These are phyloP conservation scores for Trichoderma pleuroti DNA, from an alignment of 2,329 filamentous ascomycete species.

Conservation along the genomic window DNA sequence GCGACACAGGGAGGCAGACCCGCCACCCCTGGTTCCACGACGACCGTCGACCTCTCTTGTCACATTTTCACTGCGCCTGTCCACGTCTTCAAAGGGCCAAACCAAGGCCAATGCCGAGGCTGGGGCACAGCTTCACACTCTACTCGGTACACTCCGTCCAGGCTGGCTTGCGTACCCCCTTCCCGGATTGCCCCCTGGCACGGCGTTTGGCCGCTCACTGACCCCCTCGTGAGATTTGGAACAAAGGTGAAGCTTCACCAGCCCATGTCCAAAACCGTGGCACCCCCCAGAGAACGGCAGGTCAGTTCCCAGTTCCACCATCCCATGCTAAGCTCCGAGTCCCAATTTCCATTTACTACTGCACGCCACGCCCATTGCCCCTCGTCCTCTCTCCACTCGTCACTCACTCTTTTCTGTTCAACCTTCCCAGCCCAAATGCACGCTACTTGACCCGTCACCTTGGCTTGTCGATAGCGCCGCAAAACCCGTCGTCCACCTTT, in stretches of 20 bases:
- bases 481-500: conserved; percentile 3
- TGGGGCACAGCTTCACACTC: background rate
- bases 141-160: conserved; percentile 7
- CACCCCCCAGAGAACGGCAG: conserved; percentile 16
- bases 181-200: conserved; percentile 14
- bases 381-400: conserved; percentile 17
- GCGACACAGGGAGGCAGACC: conserved; percentile 18
- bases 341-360: conserved; percentile 20
- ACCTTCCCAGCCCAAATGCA: conserved; percentile 18
- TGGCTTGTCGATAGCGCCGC: conserved; percentile 21
- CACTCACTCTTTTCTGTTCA: conserved; percentile 15
- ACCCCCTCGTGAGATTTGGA: conserved; percentile 9
- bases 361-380: conserved; percentile 17
- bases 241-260: conserved; percentile 16
- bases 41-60: conserved; percentile 14
- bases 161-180: conserved; percentile 5
- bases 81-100: background rate
- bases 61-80: background rate
- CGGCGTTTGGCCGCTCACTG: conserved; percentile 11
- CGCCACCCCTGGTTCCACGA: conserved; percentile 19
- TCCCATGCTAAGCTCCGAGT: conserved; percentile 12
- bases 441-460: conserved; percentile 19
- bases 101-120: conserved; percentile 1
- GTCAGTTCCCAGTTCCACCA: conserved; percentile 17
- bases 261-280: conserved; percentile 18